Evolutionary conservation across 805 yeast genomes (phyloP), one percentile per base, ranked within the genome.

Genomic region (Starmerella roubikii): DNA sequence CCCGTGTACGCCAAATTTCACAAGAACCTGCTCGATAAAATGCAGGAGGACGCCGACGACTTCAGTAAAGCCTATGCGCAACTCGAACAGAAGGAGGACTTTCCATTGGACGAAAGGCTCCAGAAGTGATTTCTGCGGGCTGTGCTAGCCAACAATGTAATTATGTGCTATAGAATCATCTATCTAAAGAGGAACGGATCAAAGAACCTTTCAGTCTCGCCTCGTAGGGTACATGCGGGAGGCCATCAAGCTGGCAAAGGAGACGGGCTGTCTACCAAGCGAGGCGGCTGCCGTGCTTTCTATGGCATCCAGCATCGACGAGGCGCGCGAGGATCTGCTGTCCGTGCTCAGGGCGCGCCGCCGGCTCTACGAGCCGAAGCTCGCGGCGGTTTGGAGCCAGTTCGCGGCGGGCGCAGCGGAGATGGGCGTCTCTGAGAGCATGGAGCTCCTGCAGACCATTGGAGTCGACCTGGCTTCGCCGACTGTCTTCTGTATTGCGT

Each of bases 361-460:
- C 15, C 16, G 29, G 10, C 38, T 26, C 17, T 47, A 42, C 28
- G 27, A 16, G 7, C 35, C 38, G 20, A 18, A 15, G 21, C 32
- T 47, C 12, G 11, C 18, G 23, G 22, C 7, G 1, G 35, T 41
- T 7, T 47, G 50, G 50, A 20, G 31, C 13, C n/a, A 19, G 23
- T 38, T 32, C 11, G 54, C 53, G 0, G 35, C 24, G 20, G 21
- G 35, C 6, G 53, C 51, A 0, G 20, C 10, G 5, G 56, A 61
- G 11, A 81, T 85, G 28, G 88, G 76, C 20, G 65, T 81, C 9
- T 91, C 83, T 41, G 95, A 94, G 0, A 78, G 95, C 0, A 56
- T 86, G 9, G 48, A 54, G 29, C 82, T 76, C 50, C 61, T 88
- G 18, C 66, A 65, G 13, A 94, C 78, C 13, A 59, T 88, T 34